Conservation (phyloP, 768 basidiomycete species). For the Lactarius evosmus region DNA sequence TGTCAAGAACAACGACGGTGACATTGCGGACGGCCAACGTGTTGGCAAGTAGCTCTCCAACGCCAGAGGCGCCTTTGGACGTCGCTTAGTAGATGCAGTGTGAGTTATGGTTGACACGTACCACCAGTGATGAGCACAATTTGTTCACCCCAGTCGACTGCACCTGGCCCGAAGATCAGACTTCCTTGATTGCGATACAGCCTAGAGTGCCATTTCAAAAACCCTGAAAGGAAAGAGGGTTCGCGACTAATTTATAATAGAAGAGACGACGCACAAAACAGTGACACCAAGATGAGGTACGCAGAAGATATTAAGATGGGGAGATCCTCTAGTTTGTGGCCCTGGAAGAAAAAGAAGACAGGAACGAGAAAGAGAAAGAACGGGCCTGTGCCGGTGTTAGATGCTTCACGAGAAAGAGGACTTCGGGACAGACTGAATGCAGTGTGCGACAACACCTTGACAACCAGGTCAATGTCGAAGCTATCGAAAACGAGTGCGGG, state of each 20-base stretch:
- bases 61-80: conserved; percentile 72
- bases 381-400: conserved; percentile 51
- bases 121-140: conserved; percentile 91
- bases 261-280: conserved; percentile 57
- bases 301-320: conserved; percentile 48
- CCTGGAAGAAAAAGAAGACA: conserved; percentile 73
- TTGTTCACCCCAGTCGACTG: conserved; percentile 83
- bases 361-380: conserved; percentile 83
- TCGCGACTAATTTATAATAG: conserved; percentile 13
- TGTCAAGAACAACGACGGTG: conserved; percentile 80
- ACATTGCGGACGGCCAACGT: conserved; percentile 82
- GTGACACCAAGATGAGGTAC: conserved; percentile 58
- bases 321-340: conserved; percentile 48
- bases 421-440: conserved; percentile 61
- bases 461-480: conserved; percentile 71
- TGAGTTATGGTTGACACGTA: conserved; percentile 34
- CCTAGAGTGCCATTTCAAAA: conserved; percentile 63
- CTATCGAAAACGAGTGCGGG: conserved; percentile 55
- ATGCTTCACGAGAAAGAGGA: not conserved
- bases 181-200: conserved; percentile 74
- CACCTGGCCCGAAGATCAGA: conserved; percentile 55
- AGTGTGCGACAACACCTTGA: conserved; percentile 77
- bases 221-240: conserved; percentile 39
- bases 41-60: conserved; percentile 85
- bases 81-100: not conserved